These are phyloP conservation scores for Penicillium ochrochloron DNA, from an alignment of 495 filamentous ascomycete genomes.

Conservation along the genomic window DNA sequence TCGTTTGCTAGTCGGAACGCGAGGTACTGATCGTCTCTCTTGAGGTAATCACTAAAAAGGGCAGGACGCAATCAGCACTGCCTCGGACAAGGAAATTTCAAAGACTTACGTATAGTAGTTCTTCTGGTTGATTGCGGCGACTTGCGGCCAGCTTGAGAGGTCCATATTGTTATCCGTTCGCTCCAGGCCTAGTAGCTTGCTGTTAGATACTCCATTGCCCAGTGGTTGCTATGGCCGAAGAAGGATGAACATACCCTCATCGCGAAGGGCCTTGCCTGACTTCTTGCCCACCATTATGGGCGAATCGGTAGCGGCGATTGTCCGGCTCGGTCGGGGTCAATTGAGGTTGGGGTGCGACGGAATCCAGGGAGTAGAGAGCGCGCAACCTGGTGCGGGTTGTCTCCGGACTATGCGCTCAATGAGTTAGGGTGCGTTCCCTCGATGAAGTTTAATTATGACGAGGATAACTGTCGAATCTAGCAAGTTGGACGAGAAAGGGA, in stretches of 20 bases:
- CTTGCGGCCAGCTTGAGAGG: conserved; percentile 89
- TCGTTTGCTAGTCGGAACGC: conserved; percentile 85
- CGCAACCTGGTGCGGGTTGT: conserved; percentile 15
- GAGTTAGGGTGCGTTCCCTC: neutral
- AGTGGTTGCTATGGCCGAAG: neutral
- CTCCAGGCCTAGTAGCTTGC: conserved; percentile 69
- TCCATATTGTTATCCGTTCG: conserved; percentile 98
- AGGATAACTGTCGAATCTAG: neutral
- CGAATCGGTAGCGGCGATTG: conserved; percentile 4
- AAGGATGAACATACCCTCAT: conserved; percentile 59
- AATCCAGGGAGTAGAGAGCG: conserved; percentile 29
- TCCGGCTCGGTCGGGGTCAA: conserved; percentile 13
- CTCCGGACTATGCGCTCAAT: conserved; percentile 1
- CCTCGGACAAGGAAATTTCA: neutral
- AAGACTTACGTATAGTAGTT: conserved; percentile 96
- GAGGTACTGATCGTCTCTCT: conserved; percentile 94
- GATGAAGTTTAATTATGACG: no score
- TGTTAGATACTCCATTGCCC: conserved; percentile 5
- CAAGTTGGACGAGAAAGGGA: conserved; percentile 6
- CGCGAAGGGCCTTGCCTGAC: conserved; percentile 65
- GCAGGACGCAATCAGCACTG: conserved; percentile 18
- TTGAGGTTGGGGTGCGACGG: conserved; percentile 14
- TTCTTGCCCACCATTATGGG: conserved; percentile 66
- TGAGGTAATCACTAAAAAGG: conserved; percentile 81
- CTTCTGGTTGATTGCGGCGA: conserved; percentile 95